Base-by-base conservation (phyloP, 2,329 filamentous ascomycete genomes). In the Stemphylium beticola region DNA sequence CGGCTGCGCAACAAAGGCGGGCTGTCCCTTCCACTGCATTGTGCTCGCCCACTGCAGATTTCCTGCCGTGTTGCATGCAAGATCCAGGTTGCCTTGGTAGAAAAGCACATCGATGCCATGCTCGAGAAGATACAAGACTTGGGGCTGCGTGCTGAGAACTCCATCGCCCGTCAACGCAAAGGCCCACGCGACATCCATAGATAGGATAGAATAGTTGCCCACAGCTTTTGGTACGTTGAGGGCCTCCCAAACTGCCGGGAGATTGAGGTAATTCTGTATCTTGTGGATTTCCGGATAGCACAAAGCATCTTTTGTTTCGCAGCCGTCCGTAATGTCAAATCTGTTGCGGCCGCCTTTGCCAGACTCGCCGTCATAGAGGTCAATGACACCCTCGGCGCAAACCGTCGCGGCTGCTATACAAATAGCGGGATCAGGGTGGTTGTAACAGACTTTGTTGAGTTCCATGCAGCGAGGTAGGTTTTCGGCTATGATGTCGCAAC, bases 391-490 rank as follows among this genome's bases (percentile, higher is more conserved):
- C 1, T 75, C 60, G 60, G 65, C 74, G 55, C 78, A 81, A 3
- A 77, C 71, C 2, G 47, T 24, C 10, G 59, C 53, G 3, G 76
- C 77, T 17, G 74, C 75, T 5, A 62, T 41, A 57, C 78, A 81
- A 18, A 80, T 73, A 2, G 76, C 75, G 2, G 75, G 70, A 49
- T 79, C 77, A 1, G 77, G 77, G 38, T 76, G 66, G 1, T 66
- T 46, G 51, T 77, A 76, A 58, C 79, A 81, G 2, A 72, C 64
- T 34, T 75, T 70, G 11, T 68, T 60, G 0, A 83, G 67, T 1
- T 77, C 67, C 62, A 80, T 74, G 57, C 78, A 79, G 17, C 80
- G 75, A 4, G 80, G 79, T 26, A 82, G 66, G 39, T 77, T 75
- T 4, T 72, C 65, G 2, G 79, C 78, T 57, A 80, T 79, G 49